Conservation (phyloP, 768 basidiomycete genomes). For the Termitomyces bulborhizus region DNA sequence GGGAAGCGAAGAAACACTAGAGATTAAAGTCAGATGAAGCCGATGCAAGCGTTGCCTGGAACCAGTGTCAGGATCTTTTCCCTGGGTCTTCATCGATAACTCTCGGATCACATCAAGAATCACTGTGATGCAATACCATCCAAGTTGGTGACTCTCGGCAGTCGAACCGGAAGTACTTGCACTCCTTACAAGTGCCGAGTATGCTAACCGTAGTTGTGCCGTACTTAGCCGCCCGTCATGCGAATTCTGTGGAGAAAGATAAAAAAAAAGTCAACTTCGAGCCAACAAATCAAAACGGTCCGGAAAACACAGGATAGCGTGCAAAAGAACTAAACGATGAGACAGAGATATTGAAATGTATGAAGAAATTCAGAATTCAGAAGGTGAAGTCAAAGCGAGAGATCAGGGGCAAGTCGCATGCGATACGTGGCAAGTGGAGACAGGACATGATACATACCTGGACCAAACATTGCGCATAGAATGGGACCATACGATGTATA, state of each 20-base stretch:
- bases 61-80: conserved; percentile 10
- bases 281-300: not conserved
- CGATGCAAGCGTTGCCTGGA: conserved; percentile 37
- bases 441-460: conserved; percentile 37
- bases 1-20: conserved; percentile 59
- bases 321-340: not conserved
- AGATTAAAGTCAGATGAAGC: conserved; percentile 59
- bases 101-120: conserved; percentile 43
- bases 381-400: not conserved
- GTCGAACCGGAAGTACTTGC: conserved; percentile 35
- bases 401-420: not conserved
- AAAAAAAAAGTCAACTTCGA: conserved; percentile 5
- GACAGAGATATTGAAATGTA: not conserved
- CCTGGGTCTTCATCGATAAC: conserved; percentile 20
- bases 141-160: conserved; percentile 36
- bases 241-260: conserved; percentile 46
- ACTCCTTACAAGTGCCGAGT: conserved; percentile 60
- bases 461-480: conserved; percentile 66
- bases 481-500: conserved; percentile 58
- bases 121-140: conserved; percentile 61
- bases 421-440: not conserved
- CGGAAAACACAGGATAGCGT: not conserved
- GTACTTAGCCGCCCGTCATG: conserved; percentile 52
- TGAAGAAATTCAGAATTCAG: not conserved
- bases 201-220: conserved; percentile 68